phyloP scores from a whole-genome alignment of 208 protist genomes.

The Phytomonas sp. region DNA sequence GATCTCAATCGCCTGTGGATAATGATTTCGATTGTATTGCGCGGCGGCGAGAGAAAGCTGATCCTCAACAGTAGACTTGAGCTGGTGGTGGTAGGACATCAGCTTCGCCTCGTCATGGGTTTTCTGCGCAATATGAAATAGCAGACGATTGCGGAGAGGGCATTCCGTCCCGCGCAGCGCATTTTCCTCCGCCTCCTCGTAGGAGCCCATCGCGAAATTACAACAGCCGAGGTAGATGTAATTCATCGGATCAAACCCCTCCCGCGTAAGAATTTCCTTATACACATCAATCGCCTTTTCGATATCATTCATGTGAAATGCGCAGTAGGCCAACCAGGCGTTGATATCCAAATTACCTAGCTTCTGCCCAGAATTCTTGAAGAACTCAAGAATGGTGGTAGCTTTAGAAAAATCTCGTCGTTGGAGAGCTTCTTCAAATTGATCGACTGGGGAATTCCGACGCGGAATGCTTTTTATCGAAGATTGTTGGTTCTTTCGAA shows the following conservation, averaged over 20 bases:
- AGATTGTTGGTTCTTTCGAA: constrained; percentile 41
- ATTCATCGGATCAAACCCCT: constrained; percentile 56
- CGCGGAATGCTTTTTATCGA: constrained; percentile 21
- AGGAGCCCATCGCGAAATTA: constrained; percentile 75
- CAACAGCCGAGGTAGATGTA: constrained; percentile 80
- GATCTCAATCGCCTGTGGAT: constrained; percentile 94
- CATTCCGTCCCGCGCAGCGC: constrained; percentile 73
- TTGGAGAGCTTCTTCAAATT: constrained; percentile 84
- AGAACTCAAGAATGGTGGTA: constrained; percentile 85
- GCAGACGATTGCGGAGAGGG: constrained; percentile 87
- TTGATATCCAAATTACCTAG: constrained; percentile 75
- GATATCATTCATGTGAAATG: constrained; percentile 93
- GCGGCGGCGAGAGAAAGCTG: constrained; percentile 92
- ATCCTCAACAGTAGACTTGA: constrained; percentile 86
- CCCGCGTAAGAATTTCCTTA: constrained; percentile 67
- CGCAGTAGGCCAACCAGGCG: constrained; percentile 91
- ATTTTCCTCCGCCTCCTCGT: constrained; percentile 86
- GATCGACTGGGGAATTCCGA: constrained; percentile 54
- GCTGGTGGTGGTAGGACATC: constrained; percentile 89
- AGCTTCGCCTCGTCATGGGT: constrained; percentile 89
- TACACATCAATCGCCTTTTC: constrained; percentile 87
- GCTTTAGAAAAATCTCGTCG: constrained; percentile 84
- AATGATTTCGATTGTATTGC: constrained; percentile 94
- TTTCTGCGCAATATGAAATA: constrained; percentile 93
- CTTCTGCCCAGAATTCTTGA: constrained; percentile 66